These are phyloP conservation scores for Geranium incanum DNA, from an alignment of 441 rosid species.

Conservation along the genomic window DNA sequence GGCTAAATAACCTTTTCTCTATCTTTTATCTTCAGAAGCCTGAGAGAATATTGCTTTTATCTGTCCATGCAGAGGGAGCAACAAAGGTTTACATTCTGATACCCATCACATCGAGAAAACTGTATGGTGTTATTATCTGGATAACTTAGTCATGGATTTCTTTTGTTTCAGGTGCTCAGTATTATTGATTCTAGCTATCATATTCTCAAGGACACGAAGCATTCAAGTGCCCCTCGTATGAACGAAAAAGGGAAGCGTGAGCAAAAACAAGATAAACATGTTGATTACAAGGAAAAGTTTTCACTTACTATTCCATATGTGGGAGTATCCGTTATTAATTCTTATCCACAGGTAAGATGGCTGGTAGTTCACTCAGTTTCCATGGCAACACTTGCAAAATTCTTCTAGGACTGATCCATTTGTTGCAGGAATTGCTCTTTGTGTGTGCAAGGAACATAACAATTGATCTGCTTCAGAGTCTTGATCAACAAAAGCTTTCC, in stretches of 20 bases:
- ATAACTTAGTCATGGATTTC: conserved; percentile 21
- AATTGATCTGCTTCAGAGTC: conserved; percentile 60
- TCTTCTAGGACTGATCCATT: conserved; percentile 22
- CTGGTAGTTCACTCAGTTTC: neutral
- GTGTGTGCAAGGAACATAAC: conserved; percentile 68
- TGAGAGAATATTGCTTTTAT: conserved; percentile 69
- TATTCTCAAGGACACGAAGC: conserved; percentile 42
- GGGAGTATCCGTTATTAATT: conserved; percentile 74
- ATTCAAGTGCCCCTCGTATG: conserved; percentile 28
- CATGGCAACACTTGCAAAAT: conserved; percentile 9
- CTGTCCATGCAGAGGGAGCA: conserved; percentile 76
- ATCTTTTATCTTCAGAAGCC: conserved; percentile 54
- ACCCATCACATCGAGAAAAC: conserved; percentile 12
- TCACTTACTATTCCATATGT: conserved; percentile 56
- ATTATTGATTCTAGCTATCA: conserved; percentile 82
- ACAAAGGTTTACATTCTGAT: conserved; percentile 56
- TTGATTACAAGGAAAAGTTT: conserved; percentile 60
- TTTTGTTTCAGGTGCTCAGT: conserved; percentile 57
- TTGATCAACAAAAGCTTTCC: conserved; percentile 73
- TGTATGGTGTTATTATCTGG: conserved; percentile 9
- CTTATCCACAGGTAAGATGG: conserved; percentile 68
- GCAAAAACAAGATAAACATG: conserved; percentile 40
- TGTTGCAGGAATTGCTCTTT: conserved; percentile 77
- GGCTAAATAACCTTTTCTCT: too few species aligned
- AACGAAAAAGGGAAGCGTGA: conserved; percentile 43